Base-by-base conservation (phyloP, 495 filamentous ascomycete genomes). In the Bathelium albidoporum region DNA sequence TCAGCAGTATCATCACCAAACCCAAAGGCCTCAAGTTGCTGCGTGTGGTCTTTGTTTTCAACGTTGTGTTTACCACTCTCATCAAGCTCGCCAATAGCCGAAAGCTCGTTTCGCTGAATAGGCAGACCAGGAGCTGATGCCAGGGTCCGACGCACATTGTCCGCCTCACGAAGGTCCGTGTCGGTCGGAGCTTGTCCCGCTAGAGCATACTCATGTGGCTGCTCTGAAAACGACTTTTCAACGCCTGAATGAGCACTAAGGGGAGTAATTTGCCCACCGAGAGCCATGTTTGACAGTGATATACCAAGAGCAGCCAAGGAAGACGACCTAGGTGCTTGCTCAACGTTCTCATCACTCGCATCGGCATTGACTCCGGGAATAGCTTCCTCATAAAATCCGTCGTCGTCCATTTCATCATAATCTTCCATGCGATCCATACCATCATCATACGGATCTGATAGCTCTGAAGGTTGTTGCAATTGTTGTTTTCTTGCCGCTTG, bases 311-410 rank as follows among this genome's bases (percentile, higher is more conserved):
- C 49, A 55, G 22, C 49, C 24, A 55, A 29, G 5, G 49, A 28
- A 7, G 24, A 26, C 2, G 49, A 24, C 24, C 9, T n/a, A n/a
- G 20, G 49, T 55, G 11, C 49, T 29, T 20, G 49, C 24, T 55
- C 49, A 55, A 55, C 26, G 1, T 29, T 16, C 7, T 79, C 74
- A 11, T 84, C 81, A 22, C 81, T 80, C 0, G 78, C 81, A 71
- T 89, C 86, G 32, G 81, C 81, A 71, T 90, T 90, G 41, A 91
- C 83, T 12, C 87, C 88, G 0, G 89, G 88, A 60, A 91, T 90
- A 36, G 78, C 77, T 66, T 92, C 88, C 73, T 95, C 89, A 39
- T 91, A 76, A 2, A 80, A 86, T 65, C 87, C 86, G 60, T 86
- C 80, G 53, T 90, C 87, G 68, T 87, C 85, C 74, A 88, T 79